Conservation (phyloP, 2,329 filamentous ascomycete species). For the Sphaceloma murrayae region DNA sequence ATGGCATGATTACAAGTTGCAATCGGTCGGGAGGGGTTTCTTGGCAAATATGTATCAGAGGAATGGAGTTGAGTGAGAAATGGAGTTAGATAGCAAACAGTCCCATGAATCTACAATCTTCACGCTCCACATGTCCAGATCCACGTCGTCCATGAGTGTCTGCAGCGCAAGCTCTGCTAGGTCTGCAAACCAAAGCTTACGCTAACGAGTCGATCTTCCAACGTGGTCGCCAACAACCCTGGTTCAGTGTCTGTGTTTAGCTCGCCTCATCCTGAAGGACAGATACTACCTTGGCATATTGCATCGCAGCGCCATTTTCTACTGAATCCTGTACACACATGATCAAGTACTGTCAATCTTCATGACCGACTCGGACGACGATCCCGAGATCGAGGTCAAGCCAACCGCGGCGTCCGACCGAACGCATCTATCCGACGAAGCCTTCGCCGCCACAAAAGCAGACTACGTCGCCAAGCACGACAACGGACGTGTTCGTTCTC, state of each 20-base stretch:
- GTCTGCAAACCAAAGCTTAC: too few species aligned
- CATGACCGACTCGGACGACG: constrained; percentile 27
- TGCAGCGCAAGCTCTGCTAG: too few species aligned
- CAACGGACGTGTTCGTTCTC: constrained; percentile 22
- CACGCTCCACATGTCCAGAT: neutral
- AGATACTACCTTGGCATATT: too few species aligned
- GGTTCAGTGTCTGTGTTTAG: too few species aligned
- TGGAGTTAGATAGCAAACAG: constrained; percentile 10
- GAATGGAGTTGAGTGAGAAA: constrained; percentile 10
- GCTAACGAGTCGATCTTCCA: too few species aligned
- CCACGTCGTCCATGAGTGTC: neutral
- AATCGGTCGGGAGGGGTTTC: constrained; percentile 8
- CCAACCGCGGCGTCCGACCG: constrained; percentile 25
- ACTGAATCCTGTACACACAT: neutral
- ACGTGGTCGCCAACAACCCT: too few species aligned
- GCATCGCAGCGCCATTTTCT: too few species aligned
- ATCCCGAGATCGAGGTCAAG: constrained; percentile 27
- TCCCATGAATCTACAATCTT: neutral
- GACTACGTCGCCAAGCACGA: constrained; percentile 27
- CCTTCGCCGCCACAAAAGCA: constrained; percentile 26
- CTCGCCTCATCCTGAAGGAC: too few species aligned
- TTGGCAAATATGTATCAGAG: neutral
- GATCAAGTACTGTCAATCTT: too few species aligned
- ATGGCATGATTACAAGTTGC: constrained; percentile 1
- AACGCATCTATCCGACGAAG: constrained; percentile 28